Evolutionary conservation across 106 monocot genomes (phyloP).

Genomic region (Phalaenopsis aphrodite): DNA sequence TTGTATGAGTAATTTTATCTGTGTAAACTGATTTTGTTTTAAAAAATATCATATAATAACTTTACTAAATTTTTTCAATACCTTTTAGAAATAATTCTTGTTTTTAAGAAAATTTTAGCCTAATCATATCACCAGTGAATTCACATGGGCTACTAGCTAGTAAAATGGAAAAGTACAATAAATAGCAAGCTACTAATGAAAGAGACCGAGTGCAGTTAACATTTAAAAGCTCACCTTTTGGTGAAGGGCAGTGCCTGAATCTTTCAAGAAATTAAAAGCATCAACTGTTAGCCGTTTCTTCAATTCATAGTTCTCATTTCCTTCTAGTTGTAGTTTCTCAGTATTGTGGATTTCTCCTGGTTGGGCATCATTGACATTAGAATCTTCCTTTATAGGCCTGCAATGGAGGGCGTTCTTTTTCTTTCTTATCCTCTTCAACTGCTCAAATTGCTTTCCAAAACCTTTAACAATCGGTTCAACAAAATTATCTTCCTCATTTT

Average conservation of each 20-base stretch:
- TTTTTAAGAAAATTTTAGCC: neutral
- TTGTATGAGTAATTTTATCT: too few relatives aligned
- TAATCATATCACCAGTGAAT: neutral
- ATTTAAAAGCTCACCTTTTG: slow-evolving; percentile 33
- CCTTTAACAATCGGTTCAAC: slow-evolving; percentile 52
- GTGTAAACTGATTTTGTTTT: too few relatives aligned
- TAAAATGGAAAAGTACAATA: neutral
- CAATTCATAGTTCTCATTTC: slow-evolving; percentile 21
- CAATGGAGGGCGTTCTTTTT: slow-evolving; percentile 17
- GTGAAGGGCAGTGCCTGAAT: slow-evolving; percentile 63
- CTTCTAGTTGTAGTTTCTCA: slow-evolving; percentile 15
- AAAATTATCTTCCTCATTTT: slow-evolving; percentile 13
- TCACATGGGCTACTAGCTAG: neutral
- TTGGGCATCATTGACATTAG: neutral
- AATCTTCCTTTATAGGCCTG: slow-evolving; percentile 20
- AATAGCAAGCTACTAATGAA: neutral
- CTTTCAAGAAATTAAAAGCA: slow-evolving; percentile 42
- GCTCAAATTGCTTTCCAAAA: slow-evolving; percentile 78
- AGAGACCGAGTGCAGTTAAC: neutral
- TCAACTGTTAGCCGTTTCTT: slow-evolving; percentile 40
- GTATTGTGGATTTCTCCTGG: neutral
- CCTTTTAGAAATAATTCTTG: neutral
- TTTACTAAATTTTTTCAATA: neutral
- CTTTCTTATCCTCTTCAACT: slow-evolving; percentile 66
- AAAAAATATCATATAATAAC: neutral